phyloP scores from a whole-genome alignment of 441 rosid genomes.

The Kokia cookei region DNA sequence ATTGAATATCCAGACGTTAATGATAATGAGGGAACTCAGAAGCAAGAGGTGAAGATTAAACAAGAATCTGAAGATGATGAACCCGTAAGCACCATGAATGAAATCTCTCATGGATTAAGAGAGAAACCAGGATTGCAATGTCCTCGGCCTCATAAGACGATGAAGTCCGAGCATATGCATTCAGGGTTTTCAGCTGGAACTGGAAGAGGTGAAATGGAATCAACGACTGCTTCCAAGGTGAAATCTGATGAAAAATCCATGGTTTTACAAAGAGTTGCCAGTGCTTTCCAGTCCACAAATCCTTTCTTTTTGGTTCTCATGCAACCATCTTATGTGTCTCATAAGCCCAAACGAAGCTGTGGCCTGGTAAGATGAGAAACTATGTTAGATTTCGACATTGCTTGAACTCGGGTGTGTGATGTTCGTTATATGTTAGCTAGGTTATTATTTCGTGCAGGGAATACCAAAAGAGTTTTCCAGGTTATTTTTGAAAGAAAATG shows the following conservation, averaged over 20 bases:
- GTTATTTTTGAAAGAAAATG: not conserved
- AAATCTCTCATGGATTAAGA: not conserved
- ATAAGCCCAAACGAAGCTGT: not conserved
- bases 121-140: not conserved
- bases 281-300: not conserved
- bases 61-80: not conserved
- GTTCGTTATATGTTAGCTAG: not conserved
- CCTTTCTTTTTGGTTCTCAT: conserved; percentile 2
- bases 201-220: not conserved
- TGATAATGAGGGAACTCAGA: not conserved
- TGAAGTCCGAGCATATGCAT: not conserved
- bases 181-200: not conserved
- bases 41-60: not conserved
- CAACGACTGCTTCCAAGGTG: not conserved
- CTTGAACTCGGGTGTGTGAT: too few species aligned
- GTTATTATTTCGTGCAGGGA: not conserved
- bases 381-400: not conserved
- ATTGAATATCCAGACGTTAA: conserved; percentile 14
- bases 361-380: not conserved
- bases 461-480: not conserved
- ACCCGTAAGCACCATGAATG: not conserved
- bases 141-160: not conserved
- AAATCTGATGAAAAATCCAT: not conserved
- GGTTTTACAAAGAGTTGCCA: not conserved
- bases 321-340: not conserved